phyloP scores from a whole-genome alignment of 2,329 filamentous ascomycete genomes.

The Aspergillus aculeatus region DNA sequence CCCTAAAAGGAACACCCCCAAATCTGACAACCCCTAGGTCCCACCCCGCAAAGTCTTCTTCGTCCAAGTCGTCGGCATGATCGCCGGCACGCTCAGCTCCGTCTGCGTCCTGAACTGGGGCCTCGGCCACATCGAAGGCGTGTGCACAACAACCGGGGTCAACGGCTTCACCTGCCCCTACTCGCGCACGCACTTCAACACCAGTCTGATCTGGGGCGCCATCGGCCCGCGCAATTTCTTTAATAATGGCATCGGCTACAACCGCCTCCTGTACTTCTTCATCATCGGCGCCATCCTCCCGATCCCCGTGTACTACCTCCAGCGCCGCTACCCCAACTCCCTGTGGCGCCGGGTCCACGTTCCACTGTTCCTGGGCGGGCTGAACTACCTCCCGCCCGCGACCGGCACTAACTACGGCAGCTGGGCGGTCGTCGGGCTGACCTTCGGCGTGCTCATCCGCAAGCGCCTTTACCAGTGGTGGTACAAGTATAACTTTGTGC shows the following conservation, averaged over 20 bases:
- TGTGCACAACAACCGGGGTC: conserved; percentile 55
- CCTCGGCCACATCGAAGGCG: conserved; percentile 42
- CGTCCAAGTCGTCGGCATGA: conserved; percentile 49
- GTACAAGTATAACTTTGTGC: conserved; percentile 71
- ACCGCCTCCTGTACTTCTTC: conserved; percentile 66
- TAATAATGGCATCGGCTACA: conserved; percentile 58
- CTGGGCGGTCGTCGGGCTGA: conserved; percentile 63
- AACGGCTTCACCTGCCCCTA: conserved; percentile 58
- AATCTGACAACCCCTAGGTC: conserved; percentile 31
- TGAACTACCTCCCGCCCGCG: conserved; percentile 57
- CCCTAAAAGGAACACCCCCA: neutral
- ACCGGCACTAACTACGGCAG: conserved; percentile 66
- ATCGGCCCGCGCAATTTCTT: conserved; percentile 69
- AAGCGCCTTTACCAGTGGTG: conserved; percentile 65
- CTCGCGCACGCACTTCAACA: conserved; percentile 61
- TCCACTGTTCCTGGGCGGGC: conserved; percentile 16
- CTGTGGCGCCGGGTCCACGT: conserved; percentile 11
- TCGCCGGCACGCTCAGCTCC: conserved; percentile 46
- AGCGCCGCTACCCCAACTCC: conserved; percentile 55
- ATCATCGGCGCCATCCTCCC: conserved; percentile 62
- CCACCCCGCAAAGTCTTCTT: conserved; percentile 49
- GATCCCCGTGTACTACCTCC: conserved; percentile 56
- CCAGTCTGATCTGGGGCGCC: conserved; percentile 67
- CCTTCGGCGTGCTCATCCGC: conserved; percentile 65
- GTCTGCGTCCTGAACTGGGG: conserved; percentile 48